These are phyloP conservation scores for Exophiala oligosperma DNA, from an alignment of 2,329 filamentous ascomycete genomes.

Conservation along the genomic window DNA sequence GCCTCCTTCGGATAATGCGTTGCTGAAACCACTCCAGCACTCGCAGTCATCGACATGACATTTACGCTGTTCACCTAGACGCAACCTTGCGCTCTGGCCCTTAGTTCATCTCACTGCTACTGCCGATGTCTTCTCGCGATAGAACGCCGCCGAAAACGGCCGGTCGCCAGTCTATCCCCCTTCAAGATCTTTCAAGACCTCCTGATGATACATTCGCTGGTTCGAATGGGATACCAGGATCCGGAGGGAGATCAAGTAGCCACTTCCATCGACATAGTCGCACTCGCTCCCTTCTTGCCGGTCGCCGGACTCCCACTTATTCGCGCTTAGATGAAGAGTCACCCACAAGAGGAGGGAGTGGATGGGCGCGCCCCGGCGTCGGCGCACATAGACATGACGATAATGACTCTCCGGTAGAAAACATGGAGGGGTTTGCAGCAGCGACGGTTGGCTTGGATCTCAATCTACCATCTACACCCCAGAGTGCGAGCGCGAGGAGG, in stretches of 20 bases:
- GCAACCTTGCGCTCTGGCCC: background rate
- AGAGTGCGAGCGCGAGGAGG: slow-evolving; percentile 23
- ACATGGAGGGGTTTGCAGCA: slow-evolving; percentile 42
- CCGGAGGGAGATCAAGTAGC: slow-evolving; percentile 31
- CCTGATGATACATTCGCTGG: slow-evolving; percentile 33
- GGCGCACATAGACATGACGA: slow-evolving; percentile 33
- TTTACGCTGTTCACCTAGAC: too few species aligned
- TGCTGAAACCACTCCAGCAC: background rate
- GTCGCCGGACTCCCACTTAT: slow-evolving; percentile 38
- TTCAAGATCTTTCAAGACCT: slow-evolving; percentile 60
- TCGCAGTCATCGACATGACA: background rate
- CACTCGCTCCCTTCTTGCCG: slow-evolving; percentile 47
- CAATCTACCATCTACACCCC: slow-evolving; percentile 31
- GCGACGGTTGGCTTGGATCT: slow-evolving; percentile 47
- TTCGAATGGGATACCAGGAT: slow-evolving; percentile 31
- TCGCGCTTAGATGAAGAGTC: slow-evolving; percentile 26
- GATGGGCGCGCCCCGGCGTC: slow-evolving; percentile 4
- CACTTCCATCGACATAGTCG: slow-evolving; percentile 35
- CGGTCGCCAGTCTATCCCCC: slow-evolving; percentile 62
- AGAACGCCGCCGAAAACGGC: slow-evolving; percentile 27
- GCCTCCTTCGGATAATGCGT: too few species aligned
- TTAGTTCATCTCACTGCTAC: background rate
- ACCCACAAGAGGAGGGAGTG: slow-evolving; percentile 23
- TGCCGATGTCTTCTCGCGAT: slow-evolving; percentile 26
- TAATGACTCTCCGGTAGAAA: slow-evolving; percentile 40